phyloP scores from a whole-genome alignment of 129 eudicot species.

The Pittosporum tobira region DNA sequence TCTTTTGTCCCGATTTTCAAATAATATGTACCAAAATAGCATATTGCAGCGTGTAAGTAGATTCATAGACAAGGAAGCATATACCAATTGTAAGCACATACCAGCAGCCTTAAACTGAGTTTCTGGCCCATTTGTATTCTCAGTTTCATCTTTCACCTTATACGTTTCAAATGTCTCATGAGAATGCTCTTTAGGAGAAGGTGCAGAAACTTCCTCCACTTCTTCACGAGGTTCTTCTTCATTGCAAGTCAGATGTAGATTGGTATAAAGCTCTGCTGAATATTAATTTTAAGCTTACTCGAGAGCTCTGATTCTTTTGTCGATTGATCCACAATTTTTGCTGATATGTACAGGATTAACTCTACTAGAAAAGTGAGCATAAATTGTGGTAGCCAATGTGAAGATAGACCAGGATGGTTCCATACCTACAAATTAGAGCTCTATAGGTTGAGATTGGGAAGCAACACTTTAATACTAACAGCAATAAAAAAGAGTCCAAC shows the following conservation, averaged over 20 bases:
- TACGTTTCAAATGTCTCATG: slow-evolving; percentile 10
- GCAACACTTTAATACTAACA: too few species aligned
- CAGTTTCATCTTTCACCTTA: slow-evolving; percentile 10
- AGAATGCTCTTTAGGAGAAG: slow-evolving; percentile 2
- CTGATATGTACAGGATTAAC: background rate
- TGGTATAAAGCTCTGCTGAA: background rate
- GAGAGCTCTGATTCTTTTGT: background rate
- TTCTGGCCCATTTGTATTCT: slow-evolving; percentile 1
- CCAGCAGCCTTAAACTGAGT: too few species aligned
- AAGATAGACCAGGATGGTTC: background rate
- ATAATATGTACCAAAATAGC: too few species aligned
- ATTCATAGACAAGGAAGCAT: too few species aligned
- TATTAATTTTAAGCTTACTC: background rate
- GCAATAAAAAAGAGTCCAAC: too few species aligned
- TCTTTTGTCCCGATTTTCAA: too few species aligned
- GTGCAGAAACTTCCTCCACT: slow-evolving; percentile 5
- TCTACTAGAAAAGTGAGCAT: background rate
- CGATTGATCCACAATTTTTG: background rate
- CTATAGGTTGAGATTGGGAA: too few species aligned
- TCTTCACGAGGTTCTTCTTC: slow-evolving; percentile 4
- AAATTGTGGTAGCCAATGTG: background rate
- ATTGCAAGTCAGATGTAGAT: background rate
- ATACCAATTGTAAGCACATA: too few species aligned
- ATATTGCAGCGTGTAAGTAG: too few species aligned
- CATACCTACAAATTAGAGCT: too few species aligned